Evolutionary conservation across 306 rosid species (phyloP).

Genomic region (Dicorynia guianensis): DNA sequence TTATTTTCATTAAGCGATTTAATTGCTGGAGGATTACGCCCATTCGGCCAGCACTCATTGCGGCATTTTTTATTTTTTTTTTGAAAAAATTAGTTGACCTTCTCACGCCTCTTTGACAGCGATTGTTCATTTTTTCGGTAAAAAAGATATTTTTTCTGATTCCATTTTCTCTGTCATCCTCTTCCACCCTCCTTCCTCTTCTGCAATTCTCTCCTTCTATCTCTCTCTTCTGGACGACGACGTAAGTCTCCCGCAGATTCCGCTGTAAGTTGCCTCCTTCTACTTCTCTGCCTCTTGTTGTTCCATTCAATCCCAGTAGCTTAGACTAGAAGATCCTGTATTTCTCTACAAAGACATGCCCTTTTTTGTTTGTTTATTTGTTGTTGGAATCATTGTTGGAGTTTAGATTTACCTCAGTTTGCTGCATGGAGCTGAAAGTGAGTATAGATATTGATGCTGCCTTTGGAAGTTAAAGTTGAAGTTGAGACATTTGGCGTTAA

Average conservation of each 20-base stretch:
- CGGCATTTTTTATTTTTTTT: too few relatives aligned
- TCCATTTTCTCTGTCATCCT: neutral
- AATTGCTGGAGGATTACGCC: too few relatives aligned
- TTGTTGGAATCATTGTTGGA: conserved; percentile 25
- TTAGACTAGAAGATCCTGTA: conserved; percentile 18
- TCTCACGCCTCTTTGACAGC: neutral
- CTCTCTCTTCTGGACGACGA: neutral
- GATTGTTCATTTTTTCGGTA: neutral
- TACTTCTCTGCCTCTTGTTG: neutral
- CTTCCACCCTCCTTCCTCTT: too few relatives aligned
- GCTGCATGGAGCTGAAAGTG: neutral
- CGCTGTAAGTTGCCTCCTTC: conserved; percentile 6
- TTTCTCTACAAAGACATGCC: conserved; percentile 29
- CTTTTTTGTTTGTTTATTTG: neutral
- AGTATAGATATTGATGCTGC: neutral
- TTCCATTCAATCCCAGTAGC: neutral
- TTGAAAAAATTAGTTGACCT: neutral
- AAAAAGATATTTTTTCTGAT: neutral
- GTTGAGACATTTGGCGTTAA: conserved; percentile 4
- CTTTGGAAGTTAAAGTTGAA: conserved; percentile 22
- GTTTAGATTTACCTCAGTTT: conserved; percentile 15
- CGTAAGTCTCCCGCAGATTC: conserved; percentile 9
- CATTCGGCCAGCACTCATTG: too few relatives aligned
- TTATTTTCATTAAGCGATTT: too few relatives aligned
- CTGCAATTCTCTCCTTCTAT: neutral